Evolutionary conservation across 2,329 filamentous ascomycete species (phyloP).

Genomic region (Fusarium chaquense): DNA sequence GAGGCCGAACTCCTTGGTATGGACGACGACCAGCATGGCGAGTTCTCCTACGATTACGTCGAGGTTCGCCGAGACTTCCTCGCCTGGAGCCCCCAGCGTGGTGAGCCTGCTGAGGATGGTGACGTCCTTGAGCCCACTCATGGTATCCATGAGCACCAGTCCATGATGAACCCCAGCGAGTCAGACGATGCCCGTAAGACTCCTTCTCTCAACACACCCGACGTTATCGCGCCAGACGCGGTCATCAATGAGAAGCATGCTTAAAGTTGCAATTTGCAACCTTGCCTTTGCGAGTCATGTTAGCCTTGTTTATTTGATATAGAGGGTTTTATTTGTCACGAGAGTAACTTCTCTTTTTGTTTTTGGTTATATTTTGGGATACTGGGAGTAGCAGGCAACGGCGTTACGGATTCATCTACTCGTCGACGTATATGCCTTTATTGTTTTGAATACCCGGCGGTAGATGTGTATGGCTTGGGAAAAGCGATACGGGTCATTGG

Average conservation of each 20-base stretch:
- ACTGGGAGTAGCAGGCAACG: conserved; percentile 46
- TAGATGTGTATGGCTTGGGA: conserved; percentile 41
- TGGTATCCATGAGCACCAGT: conserved; percentile 75
- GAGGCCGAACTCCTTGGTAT: conserved; percentile 88
- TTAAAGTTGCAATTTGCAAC: conserved; percentile 7
- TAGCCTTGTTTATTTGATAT: conserved; percentile 41
- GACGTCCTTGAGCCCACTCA: conserved; percentile 74
- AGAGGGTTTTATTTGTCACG: conserved; percentile 25
- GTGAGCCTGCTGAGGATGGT: conserved; percentile 70
- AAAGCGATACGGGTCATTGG: conserved; percentile 39
- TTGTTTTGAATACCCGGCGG: conserved; percentile 44
- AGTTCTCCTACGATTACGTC: conserved; percentile 92
- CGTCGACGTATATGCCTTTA: conserved; percentile 20
- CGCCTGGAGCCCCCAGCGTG: conserved; percentile 83
- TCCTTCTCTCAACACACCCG: conserved; percentile 34
- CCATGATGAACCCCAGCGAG: conserved; percentile 52
- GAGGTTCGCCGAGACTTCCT: conserved; percentile 90
- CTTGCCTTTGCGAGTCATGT: conserved; percentile 25
- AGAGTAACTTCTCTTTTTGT: conserved; percentile 5
- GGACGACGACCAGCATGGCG: conserved; percentile 91
- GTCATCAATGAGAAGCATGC: conserved; percentile 32
- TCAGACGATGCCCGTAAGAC: conserved; percentile 47
- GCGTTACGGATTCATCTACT: conserved; percentile 39
- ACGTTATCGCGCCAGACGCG: conserved; percentile 22
- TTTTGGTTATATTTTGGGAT: conserved; percentile 18